Percentiles rank a stretch among this genome's conserved stretches.
phyloP scores from a whole-genome alignment of 306 rosid species.

The Cicer pinnatifidum region DNA sequence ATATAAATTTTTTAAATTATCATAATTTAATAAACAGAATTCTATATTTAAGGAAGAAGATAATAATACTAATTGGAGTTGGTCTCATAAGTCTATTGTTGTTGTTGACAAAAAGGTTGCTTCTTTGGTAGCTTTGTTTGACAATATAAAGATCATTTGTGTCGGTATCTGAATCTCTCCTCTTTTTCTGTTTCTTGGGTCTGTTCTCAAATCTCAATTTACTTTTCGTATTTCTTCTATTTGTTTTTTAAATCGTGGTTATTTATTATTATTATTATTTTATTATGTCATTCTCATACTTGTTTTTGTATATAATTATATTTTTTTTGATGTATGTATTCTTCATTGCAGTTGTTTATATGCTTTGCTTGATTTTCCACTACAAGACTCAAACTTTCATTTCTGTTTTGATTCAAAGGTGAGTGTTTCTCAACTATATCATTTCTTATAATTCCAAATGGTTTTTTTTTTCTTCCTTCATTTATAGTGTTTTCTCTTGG shows the following conservation, averaged over 20 bases:
- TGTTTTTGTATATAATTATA: not conserved
- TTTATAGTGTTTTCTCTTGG: not conserved
- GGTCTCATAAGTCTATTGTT: not conserved
- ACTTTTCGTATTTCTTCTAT: not conserved
- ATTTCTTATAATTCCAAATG: not conserved
- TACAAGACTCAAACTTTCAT: not conserved
- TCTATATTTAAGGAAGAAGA: no score
- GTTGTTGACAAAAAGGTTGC: not conserved
- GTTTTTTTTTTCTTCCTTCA: not conserved
- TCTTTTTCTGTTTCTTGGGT: conserved; percentile 18
- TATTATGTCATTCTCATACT: not conserved
- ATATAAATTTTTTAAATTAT: no score
- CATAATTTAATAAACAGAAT: no score
- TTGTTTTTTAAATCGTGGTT: not conserved
- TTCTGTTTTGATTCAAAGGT: conserved; percentile 35
- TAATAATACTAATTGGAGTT: no score
- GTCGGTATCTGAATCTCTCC: not conserved
- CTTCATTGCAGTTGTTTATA: conserved; percentile 26
- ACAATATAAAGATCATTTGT: no score
- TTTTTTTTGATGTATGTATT: not conserved
- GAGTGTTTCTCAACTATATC: not conserved
- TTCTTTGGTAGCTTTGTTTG: no score
- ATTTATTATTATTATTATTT: not conserved
- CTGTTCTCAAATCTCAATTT: not conserved
- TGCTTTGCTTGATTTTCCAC: not conserved